Evolutionary conservation across 495 filamentous ascomycete genomes (phyloP), one percentile per base, ranked within the genome.

Genomic region (Aspergillus mulundensis): DNA sequence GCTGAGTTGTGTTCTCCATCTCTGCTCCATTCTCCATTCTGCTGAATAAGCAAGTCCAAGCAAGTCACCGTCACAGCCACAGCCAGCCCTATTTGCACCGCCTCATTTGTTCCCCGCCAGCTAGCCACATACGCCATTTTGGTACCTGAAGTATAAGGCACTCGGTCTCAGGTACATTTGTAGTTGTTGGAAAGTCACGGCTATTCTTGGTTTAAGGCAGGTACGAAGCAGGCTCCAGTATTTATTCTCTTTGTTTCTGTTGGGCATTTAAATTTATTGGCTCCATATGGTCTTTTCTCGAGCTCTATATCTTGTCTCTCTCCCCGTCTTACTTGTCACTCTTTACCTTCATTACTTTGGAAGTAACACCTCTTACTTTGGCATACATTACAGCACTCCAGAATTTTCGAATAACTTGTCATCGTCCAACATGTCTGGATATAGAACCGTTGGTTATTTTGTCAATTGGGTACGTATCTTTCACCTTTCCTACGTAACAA

Each of bases 381-480:
- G 56, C 14, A 25, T 60, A 38, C 57, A 62, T 32, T 51, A 23
- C 19, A 34, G 25, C 19, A 46, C 25, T 50, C 44, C 34, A 16
- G 36, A 39, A 23, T 25, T 57, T 19, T 36, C 52, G 53, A 56
- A 47, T 3, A 61, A 65, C 18, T 38, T 59, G 38, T 45, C 61
- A 20, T 38, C 52, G 49, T 23, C 63, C 59, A 60, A 54, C 48
- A 73, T 71, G 68, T 66, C 67, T 45, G 67, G 61, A 61, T 58
- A 72, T 32, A 81, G 67, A 57, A 70, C 77, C 3, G 75, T 82
- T 28, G 77, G 71, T 16, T 83, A 82, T 61, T 83, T 78, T 60
- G 79, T 82, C 50, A 82, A 83, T 57, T 83, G 80, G 80, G 77
- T 79, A 71, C 32, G 75, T 67, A 12, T 11, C 52, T 40, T 50